Evolutionary conservation across 192 early-diverging fungal genomes (phyloP).

Genomic region (Coemansia sp.): DNA sequence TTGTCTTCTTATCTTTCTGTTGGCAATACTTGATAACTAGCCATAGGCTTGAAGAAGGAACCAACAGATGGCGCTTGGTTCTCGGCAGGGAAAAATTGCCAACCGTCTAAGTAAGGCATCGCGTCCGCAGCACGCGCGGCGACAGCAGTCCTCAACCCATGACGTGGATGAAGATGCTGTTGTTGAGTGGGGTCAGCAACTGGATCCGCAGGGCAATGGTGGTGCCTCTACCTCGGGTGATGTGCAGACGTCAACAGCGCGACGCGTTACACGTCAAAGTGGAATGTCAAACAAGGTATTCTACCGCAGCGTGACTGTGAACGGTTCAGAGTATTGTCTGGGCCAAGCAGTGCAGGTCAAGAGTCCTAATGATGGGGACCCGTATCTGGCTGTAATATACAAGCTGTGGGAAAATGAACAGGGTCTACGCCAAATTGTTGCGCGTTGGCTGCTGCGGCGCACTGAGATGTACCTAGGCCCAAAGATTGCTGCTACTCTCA

Average conservation of each 20-base stretch:
- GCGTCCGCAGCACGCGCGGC: slow-evolving; percentile 7
- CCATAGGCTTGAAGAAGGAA: neutral
- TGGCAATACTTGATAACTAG: neutral
- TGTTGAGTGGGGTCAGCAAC: slow-evolving; percentile 38
- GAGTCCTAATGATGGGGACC: slow-evolving; percentile 41
- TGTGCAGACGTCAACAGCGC: slow-evolving; percentile 14
- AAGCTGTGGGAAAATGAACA: slow-evolving; percentile 60
- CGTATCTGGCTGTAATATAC: slow-evolving; percentile 56
- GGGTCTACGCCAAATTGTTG: slow-evolving; percentile 46
- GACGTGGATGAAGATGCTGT: slow-evolving; percentile 16
- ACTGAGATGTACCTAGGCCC: slow-evolving; percentile 29
- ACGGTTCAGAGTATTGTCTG: slow-evolving; percentile 44
- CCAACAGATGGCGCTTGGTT: slow-evolving; percentile 6
- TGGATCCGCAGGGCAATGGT: slow-evolving; percentile 5
- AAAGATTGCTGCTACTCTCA: slow-evolving; percentile 4
- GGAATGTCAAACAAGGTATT: slow-evolving; percentile 56
- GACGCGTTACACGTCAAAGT: slow-evolving; percentile 59
- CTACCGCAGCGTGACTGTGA: slow-evolving; percentile 47
- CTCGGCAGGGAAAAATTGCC: slow-evolving; percentile 32
- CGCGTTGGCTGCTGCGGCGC: slow-evolving; percentile 59
- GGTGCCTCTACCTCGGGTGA: neutral
- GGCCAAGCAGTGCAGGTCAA: slow-evolving; percentile 38
- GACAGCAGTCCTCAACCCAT: slow-evolving; percentile 18
- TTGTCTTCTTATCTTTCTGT: neutral
- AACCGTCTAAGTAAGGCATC: slow-evolving; percentile 33